These are phyloP conservation scores for Candida endomychidarum DNA, from an alignment of 805 yeast species.

Conservation along the genomic window DNA sequence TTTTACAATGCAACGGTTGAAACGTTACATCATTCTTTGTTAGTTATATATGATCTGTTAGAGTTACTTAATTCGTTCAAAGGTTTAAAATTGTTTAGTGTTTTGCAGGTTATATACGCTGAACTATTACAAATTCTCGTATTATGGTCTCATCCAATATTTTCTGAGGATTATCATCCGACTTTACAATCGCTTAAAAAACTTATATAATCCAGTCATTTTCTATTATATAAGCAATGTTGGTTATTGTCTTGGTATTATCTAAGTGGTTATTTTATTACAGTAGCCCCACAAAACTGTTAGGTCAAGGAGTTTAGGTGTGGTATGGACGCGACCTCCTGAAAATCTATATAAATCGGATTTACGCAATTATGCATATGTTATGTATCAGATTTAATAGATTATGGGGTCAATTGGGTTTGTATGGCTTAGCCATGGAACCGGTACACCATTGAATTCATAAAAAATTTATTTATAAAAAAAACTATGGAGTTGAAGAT, in stretches of 20 bases:
- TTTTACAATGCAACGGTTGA: too few species aligned
- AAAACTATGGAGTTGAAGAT: too few species aligned
- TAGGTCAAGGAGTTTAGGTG: slow-evolving; percentile 2
- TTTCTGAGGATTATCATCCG: slow-evolving; percentile 1
- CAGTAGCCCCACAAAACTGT: slow-evolving; percentile 4
- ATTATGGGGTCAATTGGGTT: neutral
- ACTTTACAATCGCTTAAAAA: neutral
- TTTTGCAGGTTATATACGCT: too few species aligned
- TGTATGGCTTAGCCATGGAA: too few species aligned
- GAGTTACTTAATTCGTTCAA: too few species aligned
- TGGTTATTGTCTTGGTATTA: neutral
- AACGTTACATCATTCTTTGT: too few species aligned
- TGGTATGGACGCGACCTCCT: neutral
- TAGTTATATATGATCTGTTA: too few species aligned
- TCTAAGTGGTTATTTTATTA: slow-evolving; percentile 3
- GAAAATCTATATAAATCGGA: slow-evolving; percentile 2
- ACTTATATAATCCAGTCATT: slow-evolving; percentile 4
- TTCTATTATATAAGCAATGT: neutral
- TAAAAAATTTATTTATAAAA: too few species aligned
- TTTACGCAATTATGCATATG: neutral
- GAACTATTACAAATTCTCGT: too few species aligned
- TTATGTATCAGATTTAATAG: neutral
- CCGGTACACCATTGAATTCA: too few species aligned
- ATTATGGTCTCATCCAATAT: neutral
- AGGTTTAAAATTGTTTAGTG: too few species aligned